Evolutionary conservation across 495 filamentous ascomycete species (phyloP), one percentile per base, ranked within the genome.

Genomic region (Diplogelasinospora grovesii): DNA sequence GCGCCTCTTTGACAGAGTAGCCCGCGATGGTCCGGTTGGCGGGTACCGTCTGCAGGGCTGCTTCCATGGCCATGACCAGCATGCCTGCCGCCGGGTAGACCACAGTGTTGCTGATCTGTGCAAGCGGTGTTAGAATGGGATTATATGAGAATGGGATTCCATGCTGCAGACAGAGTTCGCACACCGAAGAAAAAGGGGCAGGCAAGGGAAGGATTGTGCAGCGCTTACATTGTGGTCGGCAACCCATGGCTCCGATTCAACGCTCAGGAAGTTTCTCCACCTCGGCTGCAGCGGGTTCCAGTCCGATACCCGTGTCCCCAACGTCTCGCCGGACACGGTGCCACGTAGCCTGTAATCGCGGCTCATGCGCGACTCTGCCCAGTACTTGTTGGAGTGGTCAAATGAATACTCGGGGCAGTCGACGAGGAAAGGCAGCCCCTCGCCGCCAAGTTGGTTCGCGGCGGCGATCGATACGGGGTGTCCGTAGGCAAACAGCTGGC

Each of bases 81-180:
- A 75, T 79, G 0, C 66, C 72, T 10, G 76, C 65, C 2, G 61
- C 78, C 5, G 81, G 79, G 27, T 74, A 77, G 1, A 85, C 49
- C 4, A 52, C 28, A 2, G 56, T 53, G 11, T 46, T 43, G 34
- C 45, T 57, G 30, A 55, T 25, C 5, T 19, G n/a, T n/a, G n/a
- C n/a, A n/a, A n/a, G n/a, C n/a, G n/a, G n/a, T n/a, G n/a, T n/a
- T n/a, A n/a, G n/a, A n/a, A n/a, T n/a, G n/a, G n/a, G n/a, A n/a
- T n/a, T n/a, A n/a, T n/a, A n/a, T n/a, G n/a, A n/a, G n/a, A n/a
- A n/a, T n/a, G n/a, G n/a, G n/a, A n/a, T n/a, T n/a, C n/a, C n/a
- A n/a, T n/a, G n/a, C n/a, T n/a, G n/a, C n/a, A n/a, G n/a, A n/a
- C n/a, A n/a, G n/a, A n/a, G n/a, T n/a, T n/a, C n/a, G n/a, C n/a